Percentiles rank a stretch among this genome's conserved stretches.
phyloP scores from a whole-genome alignment of 352 stramenopile genomes.

The Phytophthora sp. region DNA sequence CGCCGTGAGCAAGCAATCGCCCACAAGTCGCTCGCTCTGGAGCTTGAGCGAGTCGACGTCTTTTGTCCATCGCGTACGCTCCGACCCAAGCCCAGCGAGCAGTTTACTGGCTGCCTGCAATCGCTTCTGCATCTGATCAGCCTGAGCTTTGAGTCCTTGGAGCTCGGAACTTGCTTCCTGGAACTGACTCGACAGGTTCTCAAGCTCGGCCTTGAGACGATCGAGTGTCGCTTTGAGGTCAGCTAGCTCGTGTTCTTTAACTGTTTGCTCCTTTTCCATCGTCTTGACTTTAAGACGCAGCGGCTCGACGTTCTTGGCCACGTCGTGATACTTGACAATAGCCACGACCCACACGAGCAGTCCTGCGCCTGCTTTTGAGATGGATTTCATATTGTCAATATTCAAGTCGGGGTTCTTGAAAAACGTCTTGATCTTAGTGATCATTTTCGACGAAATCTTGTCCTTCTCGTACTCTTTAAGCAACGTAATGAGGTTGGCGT shows the following conservation, averaged over 20 bases:
- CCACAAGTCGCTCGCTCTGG: constrained; percentile 87
- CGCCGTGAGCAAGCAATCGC: constrained; percentile 90
- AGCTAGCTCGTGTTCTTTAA: constrained; percentile 90
- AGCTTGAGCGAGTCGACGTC: constrained; percentile 90
- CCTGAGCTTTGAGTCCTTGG: constrained; percentile 90
- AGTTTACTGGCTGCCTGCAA: constrained; percentile 93
- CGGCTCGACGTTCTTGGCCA: constrained; percentile 95
- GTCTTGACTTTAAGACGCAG: constrained; percentile 92
- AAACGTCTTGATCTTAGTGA: constrained; percentile 94
- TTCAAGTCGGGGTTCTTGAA: constrained; percentile 94
- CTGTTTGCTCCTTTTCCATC: constrained; percentile 92
- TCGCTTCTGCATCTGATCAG: constrained; percentile 95
- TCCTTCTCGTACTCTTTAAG: constrained; percentile 97
- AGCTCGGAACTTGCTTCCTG: constrained; percentile 92
- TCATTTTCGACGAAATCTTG: constrained; percentile 96
- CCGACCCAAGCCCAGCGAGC: constrained; percentile 90
- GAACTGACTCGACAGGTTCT: constrained; percentile 92
- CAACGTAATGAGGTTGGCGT: constrained; percentile 90
- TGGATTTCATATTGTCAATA: constrained; percentile 95
- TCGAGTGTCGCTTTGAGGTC: constrained; percentile 88
- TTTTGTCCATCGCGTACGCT: constrained; percentile 92
- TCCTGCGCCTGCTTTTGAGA: constrained; percentile 90
- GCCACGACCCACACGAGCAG: constrained; percentile 94
- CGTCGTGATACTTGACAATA: constrained; percentile 96
- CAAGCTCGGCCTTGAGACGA: constrained; percentile 87